Conservation (phyloP, 192 early-diverging fungal species). For the Umbelopsis ramanniana region DNA sequence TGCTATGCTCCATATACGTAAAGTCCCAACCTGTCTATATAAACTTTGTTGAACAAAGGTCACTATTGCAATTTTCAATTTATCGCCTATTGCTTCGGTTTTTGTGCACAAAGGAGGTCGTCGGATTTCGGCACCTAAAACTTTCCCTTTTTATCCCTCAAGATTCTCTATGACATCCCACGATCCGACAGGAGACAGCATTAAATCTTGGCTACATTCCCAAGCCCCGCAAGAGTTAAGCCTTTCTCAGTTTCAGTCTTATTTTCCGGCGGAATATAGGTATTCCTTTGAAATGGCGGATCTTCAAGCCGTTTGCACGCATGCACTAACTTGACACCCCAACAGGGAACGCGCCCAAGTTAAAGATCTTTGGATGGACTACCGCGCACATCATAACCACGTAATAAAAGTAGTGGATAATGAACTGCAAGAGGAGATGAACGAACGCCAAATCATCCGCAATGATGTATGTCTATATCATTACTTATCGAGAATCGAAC, state of each 20-base stretch:
- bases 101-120: no score
- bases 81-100: no score
- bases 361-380: constrained; percentile 22
- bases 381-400: neutral
- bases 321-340: no score
- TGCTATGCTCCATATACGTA: neutral
- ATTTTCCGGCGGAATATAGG: constrained; percentile 5
- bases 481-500: neutral
- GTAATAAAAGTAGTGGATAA: neutral
- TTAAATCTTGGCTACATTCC: neutral
- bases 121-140: no score
- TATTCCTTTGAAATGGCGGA: neutral
- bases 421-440: neutral
- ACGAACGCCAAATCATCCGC: neutral
- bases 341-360: constrained; percentile 5
- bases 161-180: neutral
- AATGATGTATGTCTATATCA: neutral
- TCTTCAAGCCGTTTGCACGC: no score
- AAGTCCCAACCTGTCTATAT: neutral
- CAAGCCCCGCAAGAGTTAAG: neutral
- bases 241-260: neutral
- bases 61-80: no score
- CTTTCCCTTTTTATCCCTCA: neutral
- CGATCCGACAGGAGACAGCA: neutral
- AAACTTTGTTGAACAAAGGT: no score